These are phyloP conservation scores for Hymenoscyphus infarciens DNA, from an alignment of 2,329 filamentous ascomycete species.

Conservation along the genomic window DNA sequence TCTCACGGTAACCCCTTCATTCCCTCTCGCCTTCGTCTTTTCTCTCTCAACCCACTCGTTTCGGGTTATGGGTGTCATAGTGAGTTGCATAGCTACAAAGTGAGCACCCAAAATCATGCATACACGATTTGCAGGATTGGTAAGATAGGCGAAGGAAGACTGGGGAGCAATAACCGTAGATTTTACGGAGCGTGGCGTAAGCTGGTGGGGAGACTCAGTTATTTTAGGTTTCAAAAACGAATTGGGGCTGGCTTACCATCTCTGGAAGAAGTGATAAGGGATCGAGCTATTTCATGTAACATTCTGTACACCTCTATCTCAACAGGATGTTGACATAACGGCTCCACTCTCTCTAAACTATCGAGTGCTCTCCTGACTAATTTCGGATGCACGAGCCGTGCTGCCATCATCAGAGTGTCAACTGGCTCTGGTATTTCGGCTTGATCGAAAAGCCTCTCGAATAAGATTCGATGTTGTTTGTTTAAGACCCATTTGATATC, in stretches of 20 bases:
- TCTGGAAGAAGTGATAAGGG: slow-evolving; percentile 25
- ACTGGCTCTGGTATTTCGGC: slow-evolving; percentile 40
- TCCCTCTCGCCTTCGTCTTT: not conserved
- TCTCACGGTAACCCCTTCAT: slow-evolving; percentile 8
- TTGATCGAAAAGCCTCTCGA: slow-evolving; percentile 45
- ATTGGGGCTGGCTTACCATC: slow-evolving; percentile 19
- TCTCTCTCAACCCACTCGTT: slow-evolving; percentile 14
- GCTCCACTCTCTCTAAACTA: slow-evolving; percentile 42
- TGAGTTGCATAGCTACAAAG: slow-evolving; percentile 28
- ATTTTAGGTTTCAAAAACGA: not conserved
- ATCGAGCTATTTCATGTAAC: slow-evolving; percentile 43
- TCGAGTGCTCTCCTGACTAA: slow-evolving; percentile 47
- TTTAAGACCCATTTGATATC: slow-evolving; percentile 51
- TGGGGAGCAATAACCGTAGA: slow-evolving; percentile 26
- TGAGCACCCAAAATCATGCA: slow-evolving; percentile 28
- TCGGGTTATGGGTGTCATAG: slow-evolving; percentile 28
- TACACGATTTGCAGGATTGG: slow-evolving; percentile 20
- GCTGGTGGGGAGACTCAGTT: slow-evolving; percentile 15
- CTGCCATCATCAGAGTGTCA: slow-evolving; percentile 42
- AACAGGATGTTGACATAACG: slow-evolving; percentile 42
- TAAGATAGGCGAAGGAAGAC: slow-evolving; percentile 24
- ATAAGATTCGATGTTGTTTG: slow-evolving; percentile 46
- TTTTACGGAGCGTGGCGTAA: slow-evolving; percentile 22
- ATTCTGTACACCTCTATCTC: slow-evolving; percentile 47
- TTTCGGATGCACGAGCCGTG: slow-evolving; percentile 44